Percentiles rank a stretch among this genome's conserved stretches.
These are phyloP conservation scores for Pezicula carpinea DNA, from an alignment of 2,329 filamentous ascomycete genomes.

Conservation along the genomic window DNA sequence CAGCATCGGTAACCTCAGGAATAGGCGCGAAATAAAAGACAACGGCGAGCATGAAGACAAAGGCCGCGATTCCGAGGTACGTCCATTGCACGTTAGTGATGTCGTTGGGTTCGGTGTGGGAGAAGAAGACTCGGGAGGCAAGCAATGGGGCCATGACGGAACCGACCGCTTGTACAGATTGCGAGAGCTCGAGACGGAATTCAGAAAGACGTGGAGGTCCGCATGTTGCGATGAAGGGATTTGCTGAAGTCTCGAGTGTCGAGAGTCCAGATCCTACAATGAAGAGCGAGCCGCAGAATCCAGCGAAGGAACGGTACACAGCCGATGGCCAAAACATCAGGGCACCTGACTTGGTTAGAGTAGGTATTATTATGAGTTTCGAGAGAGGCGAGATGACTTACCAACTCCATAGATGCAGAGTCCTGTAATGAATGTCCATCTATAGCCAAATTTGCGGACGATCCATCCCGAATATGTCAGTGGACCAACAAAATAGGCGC, in stretches of 20 bases:
- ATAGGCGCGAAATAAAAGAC: conserved; percentile 63
- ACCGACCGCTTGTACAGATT: conserved; percentile 71
- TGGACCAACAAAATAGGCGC: conserved; percentile 66
- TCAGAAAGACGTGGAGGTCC: conserved; percentile 66
- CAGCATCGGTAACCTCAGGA: conserved; percentile 66
- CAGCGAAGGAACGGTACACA: conserved; percentile 34
- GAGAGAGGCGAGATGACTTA: conserved; percentile 41
- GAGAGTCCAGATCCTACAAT: conserved; percentile 69
- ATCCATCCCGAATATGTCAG: conserved; percentile 63
- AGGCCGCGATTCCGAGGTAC: conserved; percentile 66
- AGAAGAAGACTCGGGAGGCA: conserved; percentile 69
- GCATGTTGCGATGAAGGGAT: conserved; percentile 49
- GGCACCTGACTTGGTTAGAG: conserved; percentile 37
- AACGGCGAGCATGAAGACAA: conserved; percentile 60
- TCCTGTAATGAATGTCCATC: conserved; percentile 61
- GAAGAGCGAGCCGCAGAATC: conserved; percentile 37
- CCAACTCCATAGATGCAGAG: conserved; percentile 60
- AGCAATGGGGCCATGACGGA: conserved; percentile 67
- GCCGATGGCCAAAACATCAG: conserved; percentile 53
- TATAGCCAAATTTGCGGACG: conserved; percentile 57
- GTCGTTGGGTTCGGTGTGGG: conserved; percentile 42
- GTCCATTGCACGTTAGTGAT: conserved; percentile 69
- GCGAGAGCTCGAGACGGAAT: conserved; percentile 68
- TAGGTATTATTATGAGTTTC: conserved; percentile 28
- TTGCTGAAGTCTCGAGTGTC: conserved; percentile 71